These are phyloP conservation scores for Pythium aquatile DNA, from an alignment of 352 stramenopile species.

Conservation along the genomic window DNA sequence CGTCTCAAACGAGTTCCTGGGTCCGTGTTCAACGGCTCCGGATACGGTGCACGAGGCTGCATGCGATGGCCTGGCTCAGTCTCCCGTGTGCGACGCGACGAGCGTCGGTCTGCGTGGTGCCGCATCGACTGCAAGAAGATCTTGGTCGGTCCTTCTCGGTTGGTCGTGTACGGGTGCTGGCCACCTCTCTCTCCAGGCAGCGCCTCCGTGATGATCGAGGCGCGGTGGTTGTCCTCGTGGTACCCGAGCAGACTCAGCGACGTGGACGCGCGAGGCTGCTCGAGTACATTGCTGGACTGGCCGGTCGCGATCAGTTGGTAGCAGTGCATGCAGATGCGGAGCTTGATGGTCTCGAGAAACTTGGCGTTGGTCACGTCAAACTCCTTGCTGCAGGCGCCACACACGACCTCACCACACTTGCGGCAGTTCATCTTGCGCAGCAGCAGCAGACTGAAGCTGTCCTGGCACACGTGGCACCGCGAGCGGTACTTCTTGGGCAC, in stretches of 20 bases:
- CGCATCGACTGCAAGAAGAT: slow-evolving; percentile 79
- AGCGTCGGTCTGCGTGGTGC: slow-evolving; percentile 16
- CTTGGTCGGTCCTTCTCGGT: slow-evolving; percentile 39
- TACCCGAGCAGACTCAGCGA: slow-evolving; percentile 67
- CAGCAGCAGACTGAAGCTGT: slow-evolving; percentile 82
- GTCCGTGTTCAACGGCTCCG: slow-evolving; percentile 5
- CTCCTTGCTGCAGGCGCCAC: slow-evolving; percentile 81
- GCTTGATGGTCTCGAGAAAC: slow-evolving; percentile 62
- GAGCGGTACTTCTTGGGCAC: slow-evolving; percentile 79
- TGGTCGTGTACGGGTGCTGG: slow-evolving; percentile 10
- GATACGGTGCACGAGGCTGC: neutral
- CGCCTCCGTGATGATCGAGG: slow-evolving; percentile 54
- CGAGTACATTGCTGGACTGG: slow-evolving; percentile 47
- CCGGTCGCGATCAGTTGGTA: slow-evolving; percentile 78
- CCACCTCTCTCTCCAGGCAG: slow-evolving; percentile 14
- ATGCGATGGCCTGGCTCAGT: slow-evolving; percentile 8
- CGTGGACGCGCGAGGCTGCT: slow-evolving; percentile 53
- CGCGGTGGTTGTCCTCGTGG: slow-evolving; percentile 57
- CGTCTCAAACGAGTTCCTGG: neutral
- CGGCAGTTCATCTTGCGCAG: slow-evolving; percentile 83
- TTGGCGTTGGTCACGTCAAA: slow-evolving; percentile 67
- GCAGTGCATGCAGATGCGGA: slow-evolving; percentile 86
- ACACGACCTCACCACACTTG: slow-evolving; percentile 87
- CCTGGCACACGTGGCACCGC: slow-evolving; percentile 71
- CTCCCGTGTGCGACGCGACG: neutral